Conservation (phyloP, 1,284 basidiomycete genomes). For the Porodaedalea pini region DNA sequence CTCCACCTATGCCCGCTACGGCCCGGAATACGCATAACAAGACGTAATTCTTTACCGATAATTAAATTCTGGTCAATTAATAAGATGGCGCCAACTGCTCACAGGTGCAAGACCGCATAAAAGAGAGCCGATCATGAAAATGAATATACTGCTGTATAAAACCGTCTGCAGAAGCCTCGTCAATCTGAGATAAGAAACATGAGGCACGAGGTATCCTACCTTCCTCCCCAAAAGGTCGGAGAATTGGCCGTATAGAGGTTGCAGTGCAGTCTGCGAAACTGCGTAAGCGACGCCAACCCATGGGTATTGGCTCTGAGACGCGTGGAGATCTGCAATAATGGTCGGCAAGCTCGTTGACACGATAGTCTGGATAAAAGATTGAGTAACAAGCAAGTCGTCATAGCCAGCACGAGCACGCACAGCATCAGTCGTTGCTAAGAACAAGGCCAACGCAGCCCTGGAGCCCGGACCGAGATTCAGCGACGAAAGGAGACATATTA, state of each 20-base stretch:
- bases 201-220: constrained; percentile 36
- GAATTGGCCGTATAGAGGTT: constrained; percentile 73
- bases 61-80: constrained; percentile 9
- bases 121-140: constrained; percentile 22
- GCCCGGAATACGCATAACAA: constrained; percentile 56
- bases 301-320: constrained; percentile 68
- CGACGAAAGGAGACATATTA: constrained; percentile 3
- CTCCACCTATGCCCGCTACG: constrained; percentile 69
- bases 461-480: constrained; percentile 14
- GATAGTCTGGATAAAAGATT: constrained; percentile 54
- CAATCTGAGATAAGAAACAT: background rate
- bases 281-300: constrained; percentile 81
- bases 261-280: constrained; percentile 77
- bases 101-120: constrained; percentile 21
- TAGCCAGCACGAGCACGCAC: constrained; percentile 40
- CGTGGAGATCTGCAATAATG: constrained; percentile 61
- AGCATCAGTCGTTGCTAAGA: constrained; percentile 78
- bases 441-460: constrained; percentile 71
- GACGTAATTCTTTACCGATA: constrained; percentile 48
- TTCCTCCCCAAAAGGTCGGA: constrained; percentile 76
- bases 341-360: constrained; percentile 79
- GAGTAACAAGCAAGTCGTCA: constrained; percentile 5
- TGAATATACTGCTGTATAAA: constrained; percentile 17
- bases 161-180: constrained; percentile 9
- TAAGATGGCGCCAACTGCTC: constrained; percentile 8